Conservation (phyloP, 805 yeast species). For the Ogataea wickerhamii region DNA sequence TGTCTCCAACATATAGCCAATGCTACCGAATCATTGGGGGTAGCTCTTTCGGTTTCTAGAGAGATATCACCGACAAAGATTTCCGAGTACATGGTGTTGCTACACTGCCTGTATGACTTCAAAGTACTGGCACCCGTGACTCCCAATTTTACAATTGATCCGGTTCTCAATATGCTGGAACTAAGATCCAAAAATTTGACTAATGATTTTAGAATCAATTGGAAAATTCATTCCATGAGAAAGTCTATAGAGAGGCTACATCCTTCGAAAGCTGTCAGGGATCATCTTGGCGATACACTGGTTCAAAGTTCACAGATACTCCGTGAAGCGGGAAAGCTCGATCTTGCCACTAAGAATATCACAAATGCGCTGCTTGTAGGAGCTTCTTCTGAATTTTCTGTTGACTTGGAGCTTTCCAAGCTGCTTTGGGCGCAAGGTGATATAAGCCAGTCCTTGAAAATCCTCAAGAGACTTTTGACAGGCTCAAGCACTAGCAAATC, state of each 20-base stretch:
- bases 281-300: conserved; percentile 48
- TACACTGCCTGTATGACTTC: conserved; percentile 64
- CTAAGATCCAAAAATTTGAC: conserved; percentile 24
- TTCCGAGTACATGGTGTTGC: conserved; percentile 43
- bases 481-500: conserved; percentile 15
- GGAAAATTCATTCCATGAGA: conserved; percentile 45
- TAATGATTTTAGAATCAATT: conserved; percentile 41
- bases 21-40: conserved; percentile 60
- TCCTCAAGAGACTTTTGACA: conserved; percentile 43
- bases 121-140: conserved; percentile 33
- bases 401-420: conserved; percentile 74
- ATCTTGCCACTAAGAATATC: conserved; percentile 66
- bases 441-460: conserved; percentile 74
- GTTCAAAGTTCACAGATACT: conserved; percentile 61
- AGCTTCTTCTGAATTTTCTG: conserved; percentile 33
- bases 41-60: conserved; percentile 47
- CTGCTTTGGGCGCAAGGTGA: conserved; percentile 89
- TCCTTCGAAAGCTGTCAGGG: conserved; percentile 20
- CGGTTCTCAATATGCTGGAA: conserved; percentile 16
- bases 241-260: conserved; percentile 33
- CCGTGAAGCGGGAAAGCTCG: conserved; percentile 63
- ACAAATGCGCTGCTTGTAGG: conserved; percentile 53
- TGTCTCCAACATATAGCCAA: conserved; percentile 41
- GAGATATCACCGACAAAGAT: conserved; percentile 50
- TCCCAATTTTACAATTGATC: conserved; percentile 12